Conservation (phyloP, 2,329 filamentous ascomycete genomes). For the Neofusicoccum parvum region DNA sequence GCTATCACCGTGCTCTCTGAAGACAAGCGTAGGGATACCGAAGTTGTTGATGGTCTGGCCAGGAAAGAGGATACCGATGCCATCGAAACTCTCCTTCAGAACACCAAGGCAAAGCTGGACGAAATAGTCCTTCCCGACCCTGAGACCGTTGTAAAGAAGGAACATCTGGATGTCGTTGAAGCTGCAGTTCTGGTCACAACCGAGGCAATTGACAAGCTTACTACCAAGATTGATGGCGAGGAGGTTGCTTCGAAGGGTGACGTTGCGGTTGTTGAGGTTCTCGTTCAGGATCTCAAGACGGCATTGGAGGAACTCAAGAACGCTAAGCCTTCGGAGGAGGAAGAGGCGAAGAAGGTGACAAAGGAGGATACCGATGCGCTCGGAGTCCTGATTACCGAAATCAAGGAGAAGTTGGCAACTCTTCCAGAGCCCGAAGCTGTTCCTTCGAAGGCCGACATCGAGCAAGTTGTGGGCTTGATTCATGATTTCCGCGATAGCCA, state of each 20-base stretch:
- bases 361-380: constrained; percentile 82
- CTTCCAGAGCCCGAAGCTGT: constrained; percentile 71
- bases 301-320: constrained; percentile 69
- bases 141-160: constrained; percentile 67
- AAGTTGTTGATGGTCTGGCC: constrained; percentile 55
- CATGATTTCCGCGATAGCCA: constrained; percentile 59
- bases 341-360: constrained; percentile 62
- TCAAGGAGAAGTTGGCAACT: constrained; percentile 75
- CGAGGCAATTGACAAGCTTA: constrained; percentile 68
- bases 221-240: constrained; percentile 63
- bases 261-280: constrained; percentile 71
- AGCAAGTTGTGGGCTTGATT: constrained; percentile 59
- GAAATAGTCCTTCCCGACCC: constrained; percentile 69
- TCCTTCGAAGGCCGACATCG: constrained; percentile 75
- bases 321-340: constrained; percentile 51
- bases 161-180: constrained; percentile 65
- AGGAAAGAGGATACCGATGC: constrained; percentile 84
- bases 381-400: constrained; percentile 78
- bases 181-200: constrained; percentile 73
- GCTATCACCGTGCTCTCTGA: constrained; percentile 54
- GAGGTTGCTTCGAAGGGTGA: constrained; percentile 77
- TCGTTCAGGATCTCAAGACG: constrained; percentile 75
- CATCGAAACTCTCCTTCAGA: constrained; percentile 86
- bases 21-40: constrained; percentile 24
- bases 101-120: constrained; percentile 85